A percentile compares a stretch with the other conserved stretches of the same genome.
phyloP scores from a whole-genome alignment of 1,284 basidiomycete genomes.

The Cutaneotrichosporon arboriforme region DNA sequence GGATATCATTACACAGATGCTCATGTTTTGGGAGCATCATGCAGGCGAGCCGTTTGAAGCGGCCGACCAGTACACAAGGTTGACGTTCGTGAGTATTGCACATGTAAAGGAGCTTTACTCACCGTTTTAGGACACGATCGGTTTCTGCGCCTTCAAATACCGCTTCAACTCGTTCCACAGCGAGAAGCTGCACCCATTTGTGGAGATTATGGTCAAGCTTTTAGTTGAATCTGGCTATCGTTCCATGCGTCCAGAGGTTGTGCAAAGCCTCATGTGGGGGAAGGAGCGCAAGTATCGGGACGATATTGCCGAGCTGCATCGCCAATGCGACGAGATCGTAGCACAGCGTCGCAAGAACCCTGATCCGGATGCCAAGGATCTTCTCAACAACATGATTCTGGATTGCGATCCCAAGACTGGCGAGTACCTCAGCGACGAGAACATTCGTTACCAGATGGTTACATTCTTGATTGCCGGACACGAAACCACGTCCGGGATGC shows the following conservation, averaged over 20 bases:
- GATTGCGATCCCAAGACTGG: conserved; percentile 54
- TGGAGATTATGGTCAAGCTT: conserved; percentile 28
- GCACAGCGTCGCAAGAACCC: conserved; percentile 11
- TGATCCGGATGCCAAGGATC: conserved; percentile 36
- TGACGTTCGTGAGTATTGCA: conserved; percentile 15
- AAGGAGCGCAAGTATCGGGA: conserved; percentile 8
- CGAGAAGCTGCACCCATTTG: conserved; percentile 50
- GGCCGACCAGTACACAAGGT: conserved; percentile 12
- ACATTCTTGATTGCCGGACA: conserved; percentile 58
- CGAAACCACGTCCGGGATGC: conserved; percentile 52
- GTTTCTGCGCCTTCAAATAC: conserved; percentile 47
- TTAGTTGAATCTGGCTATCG: conserved; percentile 10
- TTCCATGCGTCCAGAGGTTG: conserved; percentile 1
- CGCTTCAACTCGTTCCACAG: conserved; percentile 41
- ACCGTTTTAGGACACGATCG: conserved; percentile 21
- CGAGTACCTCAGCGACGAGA: conserved; percentile 50
- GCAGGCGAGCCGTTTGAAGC: conserved; percentile 19
- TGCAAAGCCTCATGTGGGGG: conserved; percentile 5
- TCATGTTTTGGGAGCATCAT: conserved; percentile 28
- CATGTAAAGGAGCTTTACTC: background rate
- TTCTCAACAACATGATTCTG: conserved; percentile 53
- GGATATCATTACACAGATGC: conserved; percentile 54
- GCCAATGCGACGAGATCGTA: conserved; percentile 18
- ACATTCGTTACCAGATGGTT: conserved; percentile 53
- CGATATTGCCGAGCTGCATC: conserved; percentile 12